Conservation (phyloP, 116 monocot genomes). For the Posidonia oceanica region DNA sequence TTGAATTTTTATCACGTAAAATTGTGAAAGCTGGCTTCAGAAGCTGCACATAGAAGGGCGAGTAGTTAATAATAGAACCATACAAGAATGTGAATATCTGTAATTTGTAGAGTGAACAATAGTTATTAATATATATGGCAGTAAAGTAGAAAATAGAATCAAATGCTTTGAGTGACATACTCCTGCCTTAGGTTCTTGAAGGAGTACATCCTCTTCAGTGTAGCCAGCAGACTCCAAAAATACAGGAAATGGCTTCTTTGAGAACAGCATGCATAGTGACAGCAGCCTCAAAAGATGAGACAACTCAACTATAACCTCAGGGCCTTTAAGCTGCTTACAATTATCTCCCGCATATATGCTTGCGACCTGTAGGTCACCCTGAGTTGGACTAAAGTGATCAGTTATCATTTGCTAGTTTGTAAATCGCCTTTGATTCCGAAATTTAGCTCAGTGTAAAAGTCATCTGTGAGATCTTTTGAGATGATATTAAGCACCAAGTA, state of each 20-base stretch:
- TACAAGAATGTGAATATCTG: no score
- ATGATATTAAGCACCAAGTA: no score
- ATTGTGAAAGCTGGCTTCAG: slow-evolving; percentile 95
- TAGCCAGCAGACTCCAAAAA: slow-evolving; percentile 83
- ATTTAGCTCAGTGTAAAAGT: no score
- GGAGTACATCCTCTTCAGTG: slow-evolving; percentile 59
- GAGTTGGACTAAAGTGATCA: background rate
- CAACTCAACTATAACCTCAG: slow-evolving; percentile 41
- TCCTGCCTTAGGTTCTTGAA: slow-evolving; percentile 97
- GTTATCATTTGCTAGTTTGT: no score
- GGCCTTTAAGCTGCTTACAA: slow-evolving; percentile 46
- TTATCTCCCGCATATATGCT: slow-evolving; percentile 81
- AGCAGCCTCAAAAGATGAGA: slow-evolving; percentile 68
- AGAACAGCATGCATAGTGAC: slow-evolving; percentile 90
- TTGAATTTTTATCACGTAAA: slow-evolving; percentile 47
- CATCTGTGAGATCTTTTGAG: no score
- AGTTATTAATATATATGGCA: no score
- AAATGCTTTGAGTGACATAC: slow-evolving; percentile 11
- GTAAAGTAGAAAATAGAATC: no score
- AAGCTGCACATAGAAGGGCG: slow-evolving; percentile 39
- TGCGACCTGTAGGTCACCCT: slow-evolving; percentile 78
- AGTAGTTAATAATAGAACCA: no score
- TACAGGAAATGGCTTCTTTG: slow-evolving; percentile 84
- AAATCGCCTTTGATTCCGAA: no score
- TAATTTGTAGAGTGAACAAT: no score